Evolutionary conservation across 2,329 filamentous ascomycete species (phyloP), one percentile per base, ranked within the genome.

Genomic region (Colletotrichum sp.): DNA sequence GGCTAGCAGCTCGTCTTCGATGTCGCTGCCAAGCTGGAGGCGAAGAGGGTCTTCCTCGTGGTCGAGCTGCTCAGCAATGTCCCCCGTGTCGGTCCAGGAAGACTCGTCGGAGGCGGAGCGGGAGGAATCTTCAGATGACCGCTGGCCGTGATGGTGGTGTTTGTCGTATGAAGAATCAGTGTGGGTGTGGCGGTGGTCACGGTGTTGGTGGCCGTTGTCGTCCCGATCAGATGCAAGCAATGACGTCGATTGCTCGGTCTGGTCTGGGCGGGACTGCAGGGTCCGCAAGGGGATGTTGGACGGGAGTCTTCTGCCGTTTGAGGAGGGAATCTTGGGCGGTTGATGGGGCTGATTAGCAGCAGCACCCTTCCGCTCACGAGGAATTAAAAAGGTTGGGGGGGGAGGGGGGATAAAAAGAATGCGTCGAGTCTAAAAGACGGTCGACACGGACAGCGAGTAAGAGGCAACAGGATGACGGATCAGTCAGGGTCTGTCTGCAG

Each of bases 31-130:
- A 76, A 96, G 89, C 81, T 92, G 93, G 80, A 92, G 91, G 80
- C 92, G 93, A 79, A 98, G 90, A 75, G 95, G 95, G 84, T 98
- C 95, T 86, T 96, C 92, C 85, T 96, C 93, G 88, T 94, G 93
- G 81, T 92, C 94, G 80, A 96, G 90, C 89, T 98, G 96, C 87
- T 98, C 96, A 82, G 95, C 95, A 81, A 99, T 92, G 86, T 99
- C 97, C 82, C 96, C 96, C 60, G 96, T 98, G 85, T 98, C 96
- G 83, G 95, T 96, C 96, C 95, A 98, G 80, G 94, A 92, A 75
- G 93, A 95, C 78, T 88, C 43, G 43, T 52, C 87, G 85, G 95
- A 94, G 81, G 88, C 89, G 69, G 95, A 94, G 81, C 88, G 89
- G 63, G 63, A n/a, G 81, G 89, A 90, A 82, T 86, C 85, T 79